phyloP scores from a whole-genome alignment of 176 grass and related monocot species.

The Metroxylon sagu region DNA sequence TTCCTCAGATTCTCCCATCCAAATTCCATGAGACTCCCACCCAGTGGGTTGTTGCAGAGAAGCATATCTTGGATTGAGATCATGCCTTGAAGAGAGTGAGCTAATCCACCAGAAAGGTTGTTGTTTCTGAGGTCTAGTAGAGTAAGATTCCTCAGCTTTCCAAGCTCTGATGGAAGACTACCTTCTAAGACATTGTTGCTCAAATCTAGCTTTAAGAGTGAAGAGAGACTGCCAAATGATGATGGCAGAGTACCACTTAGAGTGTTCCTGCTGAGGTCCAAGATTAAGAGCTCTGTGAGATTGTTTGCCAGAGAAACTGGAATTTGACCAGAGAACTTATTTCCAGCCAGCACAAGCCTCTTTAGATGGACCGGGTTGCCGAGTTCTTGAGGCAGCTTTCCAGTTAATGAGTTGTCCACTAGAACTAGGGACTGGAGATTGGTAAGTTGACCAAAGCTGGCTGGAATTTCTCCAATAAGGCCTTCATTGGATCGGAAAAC shows the following conservation, averaged over 20 bases:
- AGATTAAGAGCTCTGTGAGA: constrained; percentile 30
- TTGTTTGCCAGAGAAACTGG: constrained; percentile 52
- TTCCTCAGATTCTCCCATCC: constrained; percentile 35
- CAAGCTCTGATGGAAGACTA: constrained; percentile 49
- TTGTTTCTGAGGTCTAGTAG: constrained; percentile 88
- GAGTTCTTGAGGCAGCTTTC: constrained; percentile 40
- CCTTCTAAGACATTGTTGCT: constrained; percentile 58
- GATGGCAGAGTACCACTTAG: constrained; percentile 55
- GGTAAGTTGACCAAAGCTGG: constrained; percentile 32
- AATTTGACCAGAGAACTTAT: constrained; percentile 43
- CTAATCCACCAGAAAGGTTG: constrained; percentile 41
- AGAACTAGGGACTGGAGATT: constrained; percentile 70
- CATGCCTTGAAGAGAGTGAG: constrained; percentile 31
- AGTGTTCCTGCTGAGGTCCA: constrained; percentile 47
- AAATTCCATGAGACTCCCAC: constrained; percentile 23
- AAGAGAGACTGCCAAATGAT: constrained; percentile 42
- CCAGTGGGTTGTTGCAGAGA: constrained; percentile 63
- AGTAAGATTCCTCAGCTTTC: constrained; percentile 33
- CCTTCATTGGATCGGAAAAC: constrained; percentile 68
- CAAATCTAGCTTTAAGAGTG: constrained; percentile 76
- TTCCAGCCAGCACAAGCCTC: constrained; percentile 64
- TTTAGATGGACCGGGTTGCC: constrained; percentile 36
- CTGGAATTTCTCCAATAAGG: constrained; percentile 39
- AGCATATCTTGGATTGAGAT: constrained; percentile 61
- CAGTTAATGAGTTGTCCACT: constrained; percentile 63